Base-by-base conservation (phyloP, 768 basidiomycete species). In the Cytidiella melzeri region DNA sequence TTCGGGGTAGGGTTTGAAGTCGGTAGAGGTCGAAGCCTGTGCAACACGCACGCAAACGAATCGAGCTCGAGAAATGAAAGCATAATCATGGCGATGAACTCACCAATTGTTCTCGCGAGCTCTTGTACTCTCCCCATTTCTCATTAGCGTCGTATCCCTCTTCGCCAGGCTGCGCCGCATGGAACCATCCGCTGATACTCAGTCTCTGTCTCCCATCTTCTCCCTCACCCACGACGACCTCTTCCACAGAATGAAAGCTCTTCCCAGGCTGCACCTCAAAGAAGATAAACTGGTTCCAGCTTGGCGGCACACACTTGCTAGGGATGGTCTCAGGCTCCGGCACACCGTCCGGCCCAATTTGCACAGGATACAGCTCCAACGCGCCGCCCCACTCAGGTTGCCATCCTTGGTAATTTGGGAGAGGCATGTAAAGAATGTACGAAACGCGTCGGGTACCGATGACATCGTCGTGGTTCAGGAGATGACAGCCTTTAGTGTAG, bases 381-480 rank as follows among this genome's bases (percentile, higher is more conserved):
- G 93, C 87, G 23, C 95, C 95, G 27, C 95, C 95, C 83, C 87
- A 96, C 53, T 87, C 84, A 39, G 80, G 76, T 61, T 86, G 77
- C 95, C 95, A 98, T 41, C 80, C 73, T 52, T 81, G 73, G 59
- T 76, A 77, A 63, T 74, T 68, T 23, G 86, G 84, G 55, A 85
- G 75, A 18, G 94, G 94, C 77, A 97, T 87, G 70, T 98, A 98
- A 43, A 97, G 83, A 68, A 98, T 95, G 72, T 95, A 98, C 1
- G 91, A 94, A 46, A 97, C 87, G 37, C 92, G 81, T 21, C 95
- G 85, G 6, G 92, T 80, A 53, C 92, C 92, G 62, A 97, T 97
- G 21, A 95, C 94, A 65, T 98, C 95, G 81, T 98, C 95, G 73
- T 98, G 95, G 67, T 95, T 91, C 60, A 98, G 83, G 9, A 98